phyloP scores from a whole-genome alignment of 768 basidiomycete species.

The Termitomyces sp. region DNA sequence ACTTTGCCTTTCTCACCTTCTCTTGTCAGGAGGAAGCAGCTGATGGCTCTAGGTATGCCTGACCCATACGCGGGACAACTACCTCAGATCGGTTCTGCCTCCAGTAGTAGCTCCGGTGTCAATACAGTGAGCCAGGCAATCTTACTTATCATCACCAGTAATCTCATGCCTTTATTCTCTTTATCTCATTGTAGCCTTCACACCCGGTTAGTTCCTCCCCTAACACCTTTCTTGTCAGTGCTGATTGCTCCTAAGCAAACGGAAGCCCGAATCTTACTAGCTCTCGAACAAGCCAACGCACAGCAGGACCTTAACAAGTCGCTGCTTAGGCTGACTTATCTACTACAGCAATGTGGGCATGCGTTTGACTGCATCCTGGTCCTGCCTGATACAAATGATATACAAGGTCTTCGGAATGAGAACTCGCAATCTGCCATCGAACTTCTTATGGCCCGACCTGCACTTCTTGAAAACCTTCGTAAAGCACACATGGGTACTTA shows the following conservation, averaged over 20 bases:
- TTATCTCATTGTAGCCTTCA: conserved; percentile 15
- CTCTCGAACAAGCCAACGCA: conserved; percentile 70
- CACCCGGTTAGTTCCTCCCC: conserved; percentile 15
- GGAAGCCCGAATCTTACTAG: conserved; percentile 57
- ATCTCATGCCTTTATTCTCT: background rate
- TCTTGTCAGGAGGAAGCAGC: conserved; percentile 77
- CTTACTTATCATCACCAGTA: background rate
- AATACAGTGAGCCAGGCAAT: conserved; percentile 39
- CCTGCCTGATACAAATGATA: background rate
- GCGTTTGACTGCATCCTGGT: background rate
- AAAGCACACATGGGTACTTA: conserved; percentile 94
- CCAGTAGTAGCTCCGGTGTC: conserved; percentile 33
- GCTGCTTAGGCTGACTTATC: conserved; percentile 71
- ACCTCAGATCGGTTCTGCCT: conserved; percentile 15
- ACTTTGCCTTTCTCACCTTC: conserved; percentile 26
- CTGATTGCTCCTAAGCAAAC: conserved; percentile 33
- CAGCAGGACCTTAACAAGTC: conserved; percentile 80
- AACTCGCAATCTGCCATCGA: conserved; percentile 80
- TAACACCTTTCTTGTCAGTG: background rate
- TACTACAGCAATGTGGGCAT: conserved; percentile 71
- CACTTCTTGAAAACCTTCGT: conserved; percentile 79
- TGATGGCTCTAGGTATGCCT: conserved; percentile 56
- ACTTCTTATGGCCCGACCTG: conserved; percentile 75
- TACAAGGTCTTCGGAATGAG: conserved; percentile 58
- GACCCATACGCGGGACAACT: conserved; percentile 71